Evolutionary conservation across 2,329 filamentous ascomycete species (phyloP).

Genomic region (Cladophialophora bantiana): DNA sequence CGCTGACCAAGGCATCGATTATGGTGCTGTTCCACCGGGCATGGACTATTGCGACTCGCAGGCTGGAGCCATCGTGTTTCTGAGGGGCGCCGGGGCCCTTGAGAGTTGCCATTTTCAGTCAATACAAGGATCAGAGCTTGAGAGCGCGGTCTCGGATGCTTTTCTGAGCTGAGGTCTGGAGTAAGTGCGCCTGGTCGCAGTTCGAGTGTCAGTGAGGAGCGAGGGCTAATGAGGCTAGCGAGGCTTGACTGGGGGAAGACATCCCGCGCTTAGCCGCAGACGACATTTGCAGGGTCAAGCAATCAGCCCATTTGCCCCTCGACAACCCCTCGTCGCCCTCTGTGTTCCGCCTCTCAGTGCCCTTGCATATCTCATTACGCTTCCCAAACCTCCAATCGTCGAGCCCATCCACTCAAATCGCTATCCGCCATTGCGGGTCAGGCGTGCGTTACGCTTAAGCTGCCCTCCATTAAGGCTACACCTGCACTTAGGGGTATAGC

Average conservation of each 20-base stretch:
- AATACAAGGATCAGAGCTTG: neutral
- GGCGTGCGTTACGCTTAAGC: constrained; percentile 30
- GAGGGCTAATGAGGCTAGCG: neutral
- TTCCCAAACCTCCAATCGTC: constrained; percentile 18
- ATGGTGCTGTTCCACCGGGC: constrained; percentile 92
- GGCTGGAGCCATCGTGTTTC: constrained; percentile 67
- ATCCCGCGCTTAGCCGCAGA: constrained; percentile 29
- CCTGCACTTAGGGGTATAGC: constrained; percentile 40
- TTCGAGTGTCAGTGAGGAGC: neutral
- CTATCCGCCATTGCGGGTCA: constrained; percentile 11
- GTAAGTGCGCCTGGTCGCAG: neutral
- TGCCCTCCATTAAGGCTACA: constrained; percentile 42
- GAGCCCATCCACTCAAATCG: constrained; percentile 14
- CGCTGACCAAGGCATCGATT: constrained; percentile 82
- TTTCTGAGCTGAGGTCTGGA: neutral
- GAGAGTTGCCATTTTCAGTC: constrained; percentile 56
- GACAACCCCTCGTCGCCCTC: constrained; percentile 10
- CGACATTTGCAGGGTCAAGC: constrained; percentile 11
- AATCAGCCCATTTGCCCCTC: constrained; percentile 25
- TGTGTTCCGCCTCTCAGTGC: constrained; percentile 12
- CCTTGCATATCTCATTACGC: constrained; percentile 23
- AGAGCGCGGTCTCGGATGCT: neutral
- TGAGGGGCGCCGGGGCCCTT: constrained; percentile 70
- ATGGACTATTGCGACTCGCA: constrained; percentile 94
- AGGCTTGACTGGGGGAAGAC: constrained; percentile 7